These are phyloP conservation scores for Spergularia azorica DNA, from an alignment of 179 eudicot species.

Conservation along the genomic window DNA sequence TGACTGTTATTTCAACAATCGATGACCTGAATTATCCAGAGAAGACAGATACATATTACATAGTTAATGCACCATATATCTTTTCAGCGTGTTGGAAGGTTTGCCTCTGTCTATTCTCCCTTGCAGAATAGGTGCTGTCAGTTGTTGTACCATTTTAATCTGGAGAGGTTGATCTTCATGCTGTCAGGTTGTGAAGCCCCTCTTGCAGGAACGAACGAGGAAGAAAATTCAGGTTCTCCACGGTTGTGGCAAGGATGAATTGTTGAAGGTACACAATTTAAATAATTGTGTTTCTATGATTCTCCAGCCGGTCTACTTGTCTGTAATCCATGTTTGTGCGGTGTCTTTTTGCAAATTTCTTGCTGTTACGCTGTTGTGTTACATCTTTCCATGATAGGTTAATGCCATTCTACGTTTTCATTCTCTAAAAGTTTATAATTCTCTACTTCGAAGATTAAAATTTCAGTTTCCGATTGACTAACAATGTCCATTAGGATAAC, in stretches of 20 bases:
- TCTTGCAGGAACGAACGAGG: conserved; percentile 91
- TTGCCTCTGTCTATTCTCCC: conserved; percentile 26
- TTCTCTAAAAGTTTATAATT: background rate
- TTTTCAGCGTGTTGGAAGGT: conserved; percentile 99
- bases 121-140: conserved; percentile 1
- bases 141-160: conserved; percentile 6
- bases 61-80: conserved; percentile 88
- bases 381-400: background rate
- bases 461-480: background rate
- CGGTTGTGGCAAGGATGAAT: conserved; percentile 86
- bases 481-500: background rate
- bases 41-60: conserved; percentile 85
- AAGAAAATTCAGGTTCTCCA: conserved; percentile 88
- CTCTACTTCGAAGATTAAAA: background rate
- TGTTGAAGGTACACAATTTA: conserved; percentile 60
- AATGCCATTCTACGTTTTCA: background rate
- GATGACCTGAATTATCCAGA: conserved; percentile 97
- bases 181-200: conserved; percentile 87
- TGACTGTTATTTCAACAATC: conserved; percentile 79
- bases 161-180: background rate
- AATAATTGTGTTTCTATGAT: background rate
- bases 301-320: background rate
- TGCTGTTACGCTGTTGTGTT: background rate
- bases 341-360: background rate
- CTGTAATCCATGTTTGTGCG: background rate